Evolutionary conservation across 2,329 filamentous ascomycete species (phyloP).

Genomic region (Zasmidium citrigriseum): DNA sequence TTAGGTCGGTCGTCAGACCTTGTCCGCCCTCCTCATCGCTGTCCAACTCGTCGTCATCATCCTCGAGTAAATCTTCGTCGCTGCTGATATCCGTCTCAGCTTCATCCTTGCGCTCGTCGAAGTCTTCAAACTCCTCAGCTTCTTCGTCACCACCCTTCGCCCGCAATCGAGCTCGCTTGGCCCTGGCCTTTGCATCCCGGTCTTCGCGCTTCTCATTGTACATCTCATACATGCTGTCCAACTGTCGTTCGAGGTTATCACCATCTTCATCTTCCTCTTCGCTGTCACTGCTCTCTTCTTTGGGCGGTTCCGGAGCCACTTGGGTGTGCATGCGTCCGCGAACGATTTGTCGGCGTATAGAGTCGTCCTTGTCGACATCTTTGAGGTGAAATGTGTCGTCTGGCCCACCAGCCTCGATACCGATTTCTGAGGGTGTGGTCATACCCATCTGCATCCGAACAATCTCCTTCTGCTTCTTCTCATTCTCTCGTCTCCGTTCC

Average conservation of each 20-base stretch:
- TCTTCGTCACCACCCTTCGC: slow-evolving; percentile 60
- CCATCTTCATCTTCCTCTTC: slow-evolving; percentile 73
- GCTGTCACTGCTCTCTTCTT: slow-evolving; percentile 44
- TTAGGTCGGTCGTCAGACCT: slow-evolving; percentile 62
- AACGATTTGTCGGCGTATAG: slow-evolving; percentile 63
- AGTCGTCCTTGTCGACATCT: slow-evolving; percentile 73
- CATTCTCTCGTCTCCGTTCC: slow-evolving; percentile 83
- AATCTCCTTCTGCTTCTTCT: slow-evolving; percentile 91
- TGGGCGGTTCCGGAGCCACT: slow-evolving; percentile 51
- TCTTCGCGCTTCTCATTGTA: slow-evolving; percentile 80
- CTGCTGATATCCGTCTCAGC: slow-evolving; percentile 48
- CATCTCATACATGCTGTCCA: slow-evolving; percentile 83
- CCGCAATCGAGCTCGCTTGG: slow-evolving; percentile 82
- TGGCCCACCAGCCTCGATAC: slow-evolving; percentile 67
- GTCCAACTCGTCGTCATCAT: slow-evolving; percentile 64
- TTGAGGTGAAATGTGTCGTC: slow-evolving; percentile 84
- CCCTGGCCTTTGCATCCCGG: slow-evolving; percentile 81
- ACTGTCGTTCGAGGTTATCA: slow-evolving; percentile 78
- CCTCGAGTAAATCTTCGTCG: slow-evolving; percentile 54
- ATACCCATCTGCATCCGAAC: slow-evolving; percentile 97
- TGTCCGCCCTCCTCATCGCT: slow-evolving; percentile 45
- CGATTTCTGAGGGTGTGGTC: slow-evolving; percentile 93
- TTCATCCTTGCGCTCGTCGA: slow-evolving; percentile 62
- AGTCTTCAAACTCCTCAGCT: slow-evolving; percentile 87
- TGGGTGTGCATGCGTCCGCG: slow-evolving; percentile 77